A percentile compares a stretch with the other conserved stretches of the same genome.
Conservation (phyloP, 2,329 filamentous ascomycete species). For the Monosporascus sp. region DNA sequence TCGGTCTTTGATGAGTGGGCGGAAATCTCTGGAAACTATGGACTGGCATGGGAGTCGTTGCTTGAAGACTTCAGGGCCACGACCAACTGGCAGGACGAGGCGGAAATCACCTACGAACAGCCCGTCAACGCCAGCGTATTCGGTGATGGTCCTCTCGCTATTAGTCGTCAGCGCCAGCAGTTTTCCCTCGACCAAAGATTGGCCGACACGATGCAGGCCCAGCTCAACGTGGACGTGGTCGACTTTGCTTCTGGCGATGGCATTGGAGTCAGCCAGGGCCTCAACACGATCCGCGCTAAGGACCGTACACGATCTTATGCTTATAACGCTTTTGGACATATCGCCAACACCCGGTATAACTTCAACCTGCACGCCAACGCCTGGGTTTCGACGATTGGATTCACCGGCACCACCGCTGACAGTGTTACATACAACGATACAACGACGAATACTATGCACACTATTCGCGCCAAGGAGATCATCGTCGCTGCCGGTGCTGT, state of each 20-base stretch:
- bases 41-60: constrained; percentile 11
- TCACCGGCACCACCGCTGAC: constrained; percentile 26
- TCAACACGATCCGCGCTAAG: constrained; percentile 3
- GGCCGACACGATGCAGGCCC: not conserved
- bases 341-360: constrained; percentile 7
- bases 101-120: constrained; percentile 9
- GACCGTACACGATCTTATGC: constrained; percentile 15
- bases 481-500: constrained; percentile 23
- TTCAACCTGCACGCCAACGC: constrained; percentile 13
- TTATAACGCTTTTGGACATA: constrained; percentile 7
- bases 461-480: constrained; percentile 25
- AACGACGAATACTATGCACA: constrained; percentile 25
- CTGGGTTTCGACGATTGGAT: constrained; percentile 30
- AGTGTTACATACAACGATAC: constrained; percentile 28
- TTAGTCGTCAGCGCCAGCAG: constrained; percentile 9
- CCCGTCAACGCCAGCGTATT: constrained; percentile 7
- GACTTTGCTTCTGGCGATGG: constrained; percentile 11
- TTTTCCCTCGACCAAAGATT: constrained; percentile 2
- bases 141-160: constrained; percentile 6
- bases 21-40: constrained; percentile 3
- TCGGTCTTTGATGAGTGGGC: constrained; percentile 12
- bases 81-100: constrained; percentile 8
- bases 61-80: constrained; percentile 10
- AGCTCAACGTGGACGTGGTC: not conserved
- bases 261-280: constrained; percentile 10